Evolutionary conservation across 140 eudicot species (phyloP).

Genomic region (Cichorium intybus): DNA sequence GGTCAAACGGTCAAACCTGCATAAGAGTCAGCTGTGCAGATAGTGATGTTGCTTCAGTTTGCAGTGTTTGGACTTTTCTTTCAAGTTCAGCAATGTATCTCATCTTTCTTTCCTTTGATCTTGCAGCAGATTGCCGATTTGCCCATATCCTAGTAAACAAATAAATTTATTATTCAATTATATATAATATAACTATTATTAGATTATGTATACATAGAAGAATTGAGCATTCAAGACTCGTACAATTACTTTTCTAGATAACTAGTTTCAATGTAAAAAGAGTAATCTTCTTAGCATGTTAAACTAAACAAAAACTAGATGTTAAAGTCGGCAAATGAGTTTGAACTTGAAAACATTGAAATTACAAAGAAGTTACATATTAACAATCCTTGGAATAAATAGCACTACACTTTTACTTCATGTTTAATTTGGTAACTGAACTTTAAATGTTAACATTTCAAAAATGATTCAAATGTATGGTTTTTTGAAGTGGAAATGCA

Average conservation of each 20-base stretch:
- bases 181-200: not conserved
- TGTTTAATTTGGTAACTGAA: too few relatives aligned
- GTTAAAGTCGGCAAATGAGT: too few relatives aligned
- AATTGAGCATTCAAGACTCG: not conserved
- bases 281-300: too few relatives aligned
- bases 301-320: too few relatives aligned
- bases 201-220: not conserved
- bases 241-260: not conserved
- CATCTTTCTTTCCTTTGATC: constrained; percentile 85
- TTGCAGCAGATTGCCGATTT: constrained; percentile 81
- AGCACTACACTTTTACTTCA: too few relatives aligned
- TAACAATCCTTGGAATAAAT: too few relatives aligned
- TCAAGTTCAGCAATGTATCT: constrained; percentile 86
- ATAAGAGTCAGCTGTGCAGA: constrained; percentile 67
- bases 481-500: too few relatives aligned
- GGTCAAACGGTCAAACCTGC: constrained; percentile 63
- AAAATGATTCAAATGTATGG: too few relatives aligned
- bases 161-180: not conserved
- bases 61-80: constrained; percentile 69
- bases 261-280: not conserved
- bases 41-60: constrained; percentile 71
- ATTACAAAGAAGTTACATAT: too few relatives aligned
- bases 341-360: too few relatives aligned
- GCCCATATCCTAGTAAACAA: constrained; percentile 66
- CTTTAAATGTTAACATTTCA: too few relatives aligned